Conservation (phyloP, 805 yeast genomes). For the Myxozyma sirexii region DNA sequence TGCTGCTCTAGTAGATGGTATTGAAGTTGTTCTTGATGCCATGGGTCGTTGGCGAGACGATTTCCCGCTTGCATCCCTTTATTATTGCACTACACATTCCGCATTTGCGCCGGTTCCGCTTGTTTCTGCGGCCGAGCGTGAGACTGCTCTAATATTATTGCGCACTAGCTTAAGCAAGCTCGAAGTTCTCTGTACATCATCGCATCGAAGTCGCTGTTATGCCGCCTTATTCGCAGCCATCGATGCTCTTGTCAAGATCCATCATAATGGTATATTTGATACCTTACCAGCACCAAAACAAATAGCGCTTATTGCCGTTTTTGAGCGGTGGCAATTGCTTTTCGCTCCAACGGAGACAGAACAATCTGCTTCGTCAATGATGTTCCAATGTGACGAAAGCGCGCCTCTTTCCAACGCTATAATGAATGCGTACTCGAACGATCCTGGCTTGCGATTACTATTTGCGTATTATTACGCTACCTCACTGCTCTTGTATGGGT, state of each 20-base stretch:
- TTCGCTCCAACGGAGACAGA: constrained; percentile 18
- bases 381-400: constrained; percentile 1
- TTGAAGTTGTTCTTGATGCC: constrained; percentile 14
- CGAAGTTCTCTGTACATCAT: not conserved
- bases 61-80: constrained; percentile 18
- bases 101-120: constrained; percentile 11
- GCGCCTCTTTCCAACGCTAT: constrained; percentile 11
- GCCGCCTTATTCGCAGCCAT: not conserved
- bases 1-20: constrained; percentile 15
- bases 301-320: not conserved
- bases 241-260: not conserved
- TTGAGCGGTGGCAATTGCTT: constrained; percentile 20
- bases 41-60: constrained; percentile 28
- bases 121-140: not conserved
- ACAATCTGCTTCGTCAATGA: not conserved
- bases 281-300: constrained; percentile 1
- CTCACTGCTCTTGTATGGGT: constrained; percentile 7
- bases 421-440: constrained; percentile 10
- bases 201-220: constrained; percentile 1
- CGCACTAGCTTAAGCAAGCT: not conserved
- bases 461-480: constrained; percentile 21
- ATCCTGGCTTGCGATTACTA: constrained; percentile 8
- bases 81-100: constrained; percentile 3
- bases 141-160: not conserved
- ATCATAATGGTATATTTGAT: constrained; percentile 2